phyloP scores from a whole-genome alignment of 2,329 filamentous ascomycete species.

The Pezicula rhizophila region DNA sequence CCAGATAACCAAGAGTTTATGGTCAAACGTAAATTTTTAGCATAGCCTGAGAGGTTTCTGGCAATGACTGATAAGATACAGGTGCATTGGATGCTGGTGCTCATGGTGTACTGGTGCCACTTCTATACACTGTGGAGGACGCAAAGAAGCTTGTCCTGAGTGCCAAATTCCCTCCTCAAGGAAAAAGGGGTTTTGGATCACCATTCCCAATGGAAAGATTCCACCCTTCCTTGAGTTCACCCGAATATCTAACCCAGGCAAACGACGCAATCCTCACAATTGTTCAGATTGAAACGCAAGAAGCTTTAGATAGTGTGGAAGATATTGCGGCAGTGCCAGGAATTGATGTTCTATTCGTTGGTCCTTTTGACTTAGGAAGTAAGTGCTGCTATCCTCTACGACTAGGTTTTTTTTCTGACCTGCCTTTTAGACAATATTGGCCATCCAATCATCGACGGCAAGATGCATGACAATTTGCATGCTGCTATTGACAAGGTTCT shows the following conservation, averaged over 20 bases:
- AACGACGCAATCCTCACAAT: slow-evolving; percentile 55
- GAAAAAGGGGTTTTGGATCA: slow-evolving; percentile 49
- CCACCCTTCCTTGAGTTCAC: slow-evolving; percentile 39
- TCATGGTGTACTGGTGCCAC: slow-evolving; percentile 50
- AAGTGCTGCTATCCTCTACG: neutral
- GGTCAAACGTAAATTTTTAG: slow-evolving; percentile 43
- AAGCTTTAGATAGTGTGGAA: slow-evolving; percentile 54
- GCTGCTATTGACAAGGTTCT: slow-evolving; percentile 53
- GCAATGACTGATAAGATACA: slow-evolving; percentile 20
- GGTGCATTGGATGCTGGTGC: slow-evolving; percentile 53
- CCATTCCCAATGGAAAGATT: slow-evolving; percentile 48
- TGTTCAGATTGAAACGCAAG: slow-evolving; percentile 62
- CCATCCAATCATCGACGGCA: slow-evolving; percentile 53
- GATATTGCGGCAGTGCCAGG: slow-evolving; percentile 55
- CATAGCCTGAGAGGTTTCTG: slow-evolving; percentile 9
- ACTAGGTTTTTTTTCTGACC: neutral
- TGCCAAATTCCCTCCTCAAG: slow-evolving; percentile 51
- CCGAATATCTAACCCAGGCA: slow-evolving; percentile 50
- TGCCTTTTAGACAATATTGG: slow-evolving; percentile 48
- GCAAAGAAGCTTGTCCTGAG: slow-evolving; percentile 42
- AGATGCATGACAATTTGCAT: slow-evolving; percentile 52
- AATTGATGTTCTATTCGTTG: slow-evolving; percentile 59
- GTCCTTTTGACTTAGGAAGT: slow-evolving; percentile 57
- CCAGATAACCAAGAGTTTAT: slow-evolving; percentile 51
- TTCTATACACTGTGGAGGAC: slow-evolving; percentile 48